These are phyloP conservation scores for Amanita molliuscula DNA, from an alignment of 768 basidiomycete genomes.

Conservation along the genomic window DNA sequence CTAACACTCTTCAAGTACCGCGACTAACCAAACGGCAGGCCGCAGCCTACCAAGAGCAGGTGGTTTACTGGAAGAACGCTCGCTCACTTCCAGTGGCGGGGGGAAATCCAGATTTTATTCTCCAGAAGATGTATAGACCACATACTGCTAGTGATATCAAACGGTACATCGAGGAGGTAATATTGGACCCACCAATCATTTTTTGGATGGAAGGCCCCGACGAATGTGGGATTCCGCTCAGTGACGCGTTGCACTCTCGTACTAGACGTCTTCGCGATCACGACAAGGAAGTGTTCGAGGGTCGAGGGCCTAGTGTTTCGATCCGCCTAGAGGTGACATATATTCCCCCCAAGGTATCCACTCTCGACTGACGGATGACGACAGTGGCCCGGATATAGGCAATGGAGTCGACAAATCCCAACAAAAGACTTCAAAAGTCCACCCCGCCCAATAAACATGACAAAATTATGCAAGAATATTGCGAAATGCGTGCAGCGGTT, in stretches of 20 bases:
- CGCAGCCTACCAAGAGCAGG: background rate
- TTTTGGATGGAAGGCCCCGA: constrained; percentile 44
- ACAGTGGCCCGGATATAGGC: constrained; percentile 74
- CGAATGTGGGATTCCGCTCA: constrained; percentile 51
- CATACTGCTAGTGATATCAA: constrained; percentile 69
- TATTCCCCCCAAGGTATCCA: background rate
- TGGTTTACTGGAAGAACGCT: background rate
- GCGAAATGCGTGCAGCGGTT: constrained; percentile 70
- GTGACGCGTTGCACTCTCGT: constrained; percentile 53
- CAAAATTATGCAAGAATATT: constrained; percentile 71
- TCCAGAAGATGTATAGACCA: constrained; percentile 65
- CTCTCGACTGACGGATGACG: constrained; percentile 6
- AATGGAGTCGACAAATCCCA: constrained; percentile 76
- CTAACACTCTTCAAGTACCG: background rate
- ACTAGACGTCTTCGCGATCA: constrained; percentile 44
- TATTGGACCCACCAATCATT: constrained; percentile 52
- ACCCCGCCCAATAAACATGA: constrained; percentile 65
- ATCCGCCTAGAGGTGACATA: constrained; percentile 59
- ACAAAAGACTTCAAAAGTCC: constrained; percentile 75
- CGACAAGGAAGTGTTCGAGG: constrained; percentile 58
- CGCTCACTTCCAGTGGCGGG: background rate
- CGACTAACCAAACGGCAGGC: background rate
- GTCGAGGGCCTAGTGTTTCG: constrained; percentile 72
- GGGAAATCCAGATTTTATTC: constrained; percentile 35
- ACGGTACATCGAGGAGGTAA: constrained; percentile 65